A percentile compares a stretch with the other conserved stretches of the same genome.
These are phyloP conservation scores for Panus rudis DNA, from an alignment of 768 basidiomycete species.

Conservation along the genomic window DNA sequence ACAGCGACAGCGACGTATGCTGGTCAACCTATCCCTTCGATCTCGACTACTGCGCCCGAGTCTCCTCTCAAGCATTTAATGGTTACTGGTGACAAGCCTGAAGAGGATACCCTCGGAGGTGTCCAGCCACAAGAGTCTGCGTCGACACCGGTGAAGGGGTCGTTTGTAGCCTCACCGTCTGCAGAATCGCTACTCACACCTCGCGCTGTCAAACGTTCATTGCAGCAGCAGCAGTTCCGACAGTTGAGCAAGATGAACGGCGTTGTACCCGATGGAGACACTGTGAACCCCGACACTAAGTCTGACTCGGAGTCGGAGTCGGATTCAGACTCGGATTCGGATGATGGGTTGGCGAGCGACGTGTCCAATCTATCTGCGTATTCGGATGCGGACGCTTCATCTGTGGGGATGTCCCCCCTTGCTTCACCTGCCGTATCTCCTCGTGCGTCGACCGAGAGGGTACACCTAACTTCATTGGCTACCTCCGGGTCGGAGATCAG, in stretches of 20 bases:
- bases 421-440: constrained; percentile 26
- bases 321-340: too few relatives aligned
- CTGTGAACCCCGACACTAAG: too few relatives aligned
- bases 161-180: too few relatives aligned
- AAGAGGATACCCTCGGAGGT: too few relatives aligned
- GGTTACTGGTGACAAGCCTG: too few relatives aligned
- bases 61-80: too few relatives aligned
- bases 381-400: constrained; percentile 26
- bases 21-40: constrained; percentile 44
- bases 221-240: constrained; percentile 8
- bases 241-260: constrained; percentile 10
- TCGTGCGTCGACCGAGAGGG: constrained; percentile 23
- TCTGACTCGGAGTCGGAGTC: too few relatives aligned
- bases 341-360: constrained; percentile 19
- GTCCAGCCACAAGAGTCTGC: too few relatives aligned
- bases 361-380: constrained; percentile 21
- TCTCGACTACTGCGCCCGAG: constrained; percentile 45
- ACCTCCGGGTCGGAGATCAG: neutral
- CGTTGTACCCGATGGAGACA: too few relatives aligned
- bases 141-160: too few relatives aligned
- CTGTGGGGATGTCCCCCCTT: constrained; percentile 11
- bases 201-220: too few relatives aligned
- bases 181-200: too few relatives aligned
- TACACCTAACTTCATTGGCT: neutral
- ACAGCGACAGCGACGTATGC: constrained; percentile 24